Evolutionary conservation across 1,284 basidiomycete species (phyloP).

Genomic region (Calocybe gambosa): DNA sequence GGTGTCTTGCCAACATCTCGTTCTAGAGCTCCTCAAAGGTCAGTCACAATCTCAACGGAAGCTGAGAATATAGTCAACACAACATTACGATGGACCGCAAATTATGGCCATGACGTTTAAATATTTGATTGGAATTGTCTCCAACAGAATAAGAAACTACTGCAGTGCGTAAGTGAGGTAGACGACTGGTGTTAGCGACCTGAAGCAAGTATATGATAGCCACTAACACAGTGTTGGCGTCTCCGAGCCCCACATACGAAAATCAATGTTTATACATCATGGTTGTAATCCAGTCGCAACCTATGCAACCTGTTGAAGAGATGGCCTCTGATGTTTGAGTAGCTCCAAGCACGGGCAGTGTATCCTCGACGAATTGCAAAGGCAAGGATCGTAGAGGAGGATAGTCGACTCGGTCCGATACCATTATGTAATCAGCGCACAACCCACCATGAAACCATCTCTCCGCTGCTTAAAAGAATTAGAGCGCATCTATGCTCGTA

Average conservation of each 20-base stretch:
- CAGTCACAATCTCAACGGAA: slow-evolving; percentile 38
- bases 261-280: slow-evolving; percentile 36
- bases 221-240: too few relatives aligned
- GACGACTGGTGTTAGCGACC: too few relatives aligned
- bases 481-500: slow-evolving; percentile 27
- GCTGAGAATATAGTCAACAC: slow-evolving; percentile 31
- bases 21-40: slow-evolving; percentile 35
- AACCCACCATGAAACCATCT: slow-evolving; percentile 24
- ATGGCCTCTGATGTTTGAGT: slow-evolving; percentile 23
- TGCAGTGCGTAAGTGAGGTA: too few relatives aligned
- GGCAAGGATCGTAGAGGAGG: slow-evolving; percentile 18
- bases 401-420: too few relatives aligned
- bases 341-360: slow-evolving; percentile 17
- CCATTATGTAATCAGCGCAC: background rate
- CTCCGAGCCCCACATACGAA: slow-evolving; percentile 32
- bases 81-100: slow-evolving; percentile 26
- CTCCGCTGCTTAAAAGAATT: slow-evolving; percentile 23
- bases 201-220: too few relatives aligned
- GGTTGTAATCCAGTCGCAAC: slow-evolving; percentile 31
- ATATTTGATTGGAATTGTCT: too few relatives aligned
- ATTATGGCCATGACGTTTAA: too few relatives aligned
- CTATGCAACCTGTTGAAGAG: slow-evolving; percentile 20
- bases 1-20: slow-evolving; percentile 34
- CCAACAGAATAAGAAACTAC: too few relatives aligned
- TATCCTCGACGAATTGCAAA: slow-evolving; percentile 21